phyloP scores from a whole-genome alignment of 305 asterid species.

The Ajuga reptans region DNA sequence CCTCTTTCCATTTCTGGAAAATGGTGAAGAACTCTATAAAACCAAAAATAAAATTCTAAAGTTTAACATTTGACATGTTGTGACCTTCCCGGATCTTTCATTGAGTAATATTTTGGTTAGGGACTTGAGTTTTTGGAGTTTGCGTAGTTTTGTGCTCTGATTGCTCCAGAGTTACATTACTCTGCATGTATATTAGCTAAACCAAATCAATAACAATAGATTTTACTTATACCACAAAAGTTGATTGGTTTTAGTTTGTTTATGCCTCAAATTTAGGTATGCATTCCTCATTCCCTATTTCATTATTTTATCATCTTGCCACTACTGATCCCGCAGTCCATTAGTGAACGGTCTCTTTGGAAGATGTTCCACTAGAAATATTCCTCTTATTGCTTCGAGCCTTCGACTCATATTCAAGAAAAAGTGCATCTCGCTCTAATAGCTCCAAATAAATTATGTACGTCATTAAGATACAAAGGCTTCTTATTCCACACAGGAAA shows the following conservation, averaged over 20 bases:
- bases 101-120: background rate
- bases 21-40: background rate
- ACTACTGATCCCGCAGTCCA: background rate
- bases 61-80: background rate
- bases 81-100: constrained; percentile 1
- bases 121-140: constrained; percentile 7
- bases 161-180: background rate
- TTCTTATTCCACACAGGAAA: too few species aligned
- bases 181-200: constrained; percentile 1
- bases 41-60: background rate
- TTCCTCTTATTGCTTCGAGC: too few species aligned
- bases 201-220: background rate
- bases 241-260: background rate
- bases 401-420: too few species aligned
- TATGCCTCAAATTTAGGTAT: background rate
- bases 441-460: too few species aligned
- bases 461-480: too few species aligned
- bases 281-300: background rate
- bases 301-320: constrained; percentile 6
- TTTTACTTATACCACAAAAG: background rate
- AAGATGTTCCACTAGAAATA: too few species aligned
- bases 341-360: too few species aligned
- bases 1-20: background rate
- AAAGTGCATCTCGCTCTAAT: too few species aligned
- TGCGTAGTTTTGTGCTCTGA: background rate